Percentiles rank a stretch among this genome's conserved stretches.
These are phyloP conservation scores for Lactarius evosmus DNA, from an alignment of 768 basidiomycete genomes.

Conservation along the genomic window DNA sequence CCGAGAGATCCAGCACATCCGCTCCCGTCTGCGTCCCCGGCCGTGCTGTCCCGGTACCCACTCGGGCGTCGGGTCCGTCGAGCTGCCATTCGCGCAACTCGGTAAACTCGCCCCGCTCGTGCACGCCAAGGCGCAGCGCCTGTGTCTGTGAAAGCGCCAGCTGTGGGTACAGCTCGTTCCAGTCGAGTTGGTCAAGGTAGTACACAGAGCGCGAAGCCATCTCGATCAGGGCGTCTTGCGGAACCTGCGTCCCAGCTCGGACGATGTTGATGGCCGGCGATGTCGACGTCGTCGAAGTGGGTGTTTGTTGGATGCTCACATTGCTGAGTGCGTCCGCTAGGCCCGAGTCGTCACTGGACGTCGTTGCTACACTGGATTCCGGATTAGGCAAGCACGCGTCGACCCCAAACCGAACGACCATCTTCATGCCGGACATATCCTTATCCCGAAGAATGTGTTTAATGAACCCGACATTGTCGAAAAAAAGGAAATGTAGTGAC, in stretches of 20 bases:
- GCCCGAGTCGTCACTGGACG: constrained; percentile 21
- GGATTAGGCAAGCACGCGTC: constrained; percentile 37
- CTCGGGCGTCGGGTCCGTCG: constrained; percentile 15
- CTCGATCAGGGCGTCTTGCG: constrained; percentile 32
- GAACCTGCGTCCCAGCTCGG: constrained; percentile 20
- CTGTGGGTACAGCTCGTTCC: constrained; percentile 62
- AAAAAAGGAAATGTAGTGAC: background rate
- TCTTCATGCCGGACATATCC: constrained; percentile 56
- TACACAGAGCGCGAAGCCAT: constrained; percentile 34
- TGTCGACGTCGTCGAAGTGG: background rate
- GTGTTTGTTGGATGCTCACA: constrained; percentile 19
- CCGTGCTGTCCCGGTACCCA: background rate
- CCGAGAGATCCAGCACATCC: background rate
- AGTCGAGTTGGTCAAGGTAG: constrained; percentile 40
- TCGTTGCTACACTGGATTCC: background rate
- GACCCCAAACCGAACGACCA: constrained; percentile 58
- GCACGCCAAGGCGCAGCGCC: constrained; percentile 57
- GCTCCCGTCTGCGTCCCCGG: background rate
- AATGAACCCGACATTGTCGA: background rate
- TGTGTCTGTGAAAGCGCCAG: constrained; percentile 66
- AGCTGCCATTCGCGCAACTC: constrained; percentile 45
- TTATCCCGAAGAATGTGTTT: constrained; percentile 36
- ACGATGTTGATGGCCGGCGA: constrained; percentile 9
- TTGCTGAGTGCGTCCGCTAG: constrained; percentile 28
- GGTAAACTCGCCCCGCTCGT: constrained; percentile 52